These are phyloP conservation scores for Calvatia gigantea DNA, from an alignment of 768 basidiomycete species.

Conservation along the genomic window DNA sequence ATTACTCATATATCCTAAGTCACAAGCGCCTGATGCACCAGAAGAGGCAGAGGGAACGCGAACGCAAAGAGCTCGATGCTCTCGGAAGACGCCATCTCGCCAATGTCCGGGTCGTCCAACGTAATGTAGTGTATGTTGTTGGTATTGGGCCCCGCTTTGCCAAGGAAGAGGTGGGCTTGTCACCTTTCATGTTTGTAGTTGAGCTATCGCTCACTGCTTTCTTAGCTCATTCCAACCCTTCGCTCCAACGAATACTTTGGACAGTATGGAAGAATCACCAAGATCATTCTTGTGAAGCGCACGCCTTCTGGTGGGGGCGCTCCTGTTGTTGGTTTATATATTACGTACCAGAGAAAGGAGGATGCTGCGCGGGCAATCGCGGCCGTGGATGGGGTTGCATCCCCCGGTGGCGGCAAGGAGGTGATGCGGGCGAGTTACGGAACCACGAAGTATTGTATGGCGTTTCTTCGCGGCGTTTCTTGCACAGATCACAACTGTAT, in stretches of 20 bases:
- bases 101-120: conserved; percentile 95
- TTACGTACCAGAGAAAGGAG: conserved; percentile 91
- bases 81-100: conserved; percentile 82
- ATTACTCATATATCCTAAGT: conserved; percentile 37
- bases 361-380: conserved; percentile 92
- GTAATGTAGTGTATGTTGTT: conserved; percentile 93
- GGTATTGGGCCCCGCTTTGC: conserved; percentile 93
- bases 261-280: conserved; percentile 96
- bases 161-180: conserved; percentile 85
- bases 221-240: conserved; percentile 83
- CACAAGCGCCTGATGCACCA: conserved; percentile 93
- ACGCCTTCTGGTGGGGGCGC: conserved; percentile 68
- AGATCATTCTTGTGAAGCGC: conserved; percentile 91
- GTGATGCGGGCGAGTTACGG: conserved; percentile 93
- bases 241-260: conserved; percentile 97
- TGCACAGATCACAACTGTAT: conserved; percentile 91
- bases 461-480: conserved; percentile 79
- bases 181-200: conserved; percentile 4
- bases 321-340: conserved; percentile 89
- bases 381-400: conserved; percentile 88
- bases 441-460: conserved; percentile 97
- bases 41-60: conserved; percentile 92
- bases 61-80: conserved; percentile 90
- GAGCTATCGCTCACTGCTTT: conserved; percentile 7
- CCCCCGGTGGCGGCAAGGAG: conserved; percentile 86